Conservation (phyloP, 106 monocot species). For the Dioscorea dumetorum region DNA sequence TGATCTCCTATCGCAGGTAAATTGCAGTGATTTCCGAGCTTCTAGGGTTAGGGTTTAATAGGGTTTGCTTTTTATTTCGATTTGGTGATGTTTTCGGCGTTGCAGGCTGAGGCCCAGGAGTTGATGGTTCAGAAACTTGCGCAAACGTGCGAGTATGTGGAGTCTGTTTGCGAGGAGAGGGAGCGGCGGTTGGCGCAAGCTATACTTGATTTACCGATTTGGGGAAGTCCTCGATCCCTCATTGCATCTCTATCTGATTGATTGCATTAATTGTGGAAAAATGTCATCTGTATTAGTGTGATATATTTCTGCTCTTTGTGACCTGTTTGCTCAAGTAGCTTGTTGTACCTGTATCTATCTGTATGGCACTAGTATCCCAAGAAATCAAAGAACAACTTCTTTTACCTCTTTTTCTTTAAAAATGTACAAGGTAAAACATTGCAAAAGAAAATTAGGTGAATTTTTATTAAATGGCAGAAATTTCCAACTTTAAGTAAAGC, state of each 20-base stretch:
- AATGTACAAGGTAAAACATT: too few species aligned
- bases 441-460: too few species aligned
- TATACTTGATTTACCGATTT: conserved; percentile 37
- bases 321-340: too few species aligned
- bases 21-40: not conserved
- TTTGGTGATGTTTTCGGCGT: not conserved
- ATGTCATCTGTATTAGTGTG: not conserved
- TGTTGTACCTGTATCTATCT: too few species aligned
- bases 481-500: too few species aligned
- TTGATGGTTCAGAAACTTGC: conserved; percentile 19
- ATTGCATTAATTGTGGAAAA: not conserved
- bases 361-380: too few species aligned
- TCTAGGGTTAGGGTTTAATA: conserved; percentile 11
- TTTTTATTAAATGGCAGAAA: too few species aligned
- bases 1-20: conserved; percentile 36
- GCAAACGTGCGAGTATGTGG: conserved; percentile 39
- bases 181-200: conserved; percentile 24
- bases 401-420: too few species aligned
- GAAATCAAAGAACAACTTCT: too few species aligned
- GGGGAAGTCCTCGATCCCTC: conserved; percentile 40
- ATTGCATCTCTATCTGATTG: conserved; percentile 21
- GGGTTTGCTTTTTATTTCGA: not conserved
- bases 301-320: too few species aligned
- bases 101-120: conserved; percentile 47
- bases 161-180: conserved; percentile 25